Evolutionary conservation across 2,329 filamentous ascomycete species (phyloP).

Genomic region (Xylaria sp.): DNA sequence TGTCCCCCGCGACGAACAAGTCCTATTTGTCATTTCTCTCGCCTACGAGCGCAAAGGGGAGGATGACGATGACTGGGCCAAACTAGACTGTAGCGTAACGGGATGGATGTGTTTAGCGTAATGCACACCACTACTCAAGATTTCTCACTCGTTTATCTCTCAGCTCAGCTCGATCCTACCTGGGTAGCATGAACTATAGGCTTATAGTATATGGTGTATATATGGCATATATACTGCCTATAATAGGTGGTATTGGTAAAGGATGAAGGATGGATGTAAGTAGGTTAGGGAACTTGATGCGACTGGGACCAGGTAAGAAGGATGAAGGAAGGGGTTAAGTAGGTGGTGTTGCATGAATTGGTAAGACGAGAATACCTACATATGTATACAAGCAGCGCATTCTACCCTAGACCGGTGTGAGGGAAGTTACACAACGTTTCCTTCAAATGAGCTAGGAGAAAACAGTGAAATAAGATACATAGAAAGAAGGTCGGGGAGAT

Average conservation of each 20-base stretch:
- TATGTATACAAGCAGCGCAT: not conserved
- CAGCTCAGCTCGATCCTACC: not conserved
- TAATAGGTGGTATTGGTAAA: not conserved
- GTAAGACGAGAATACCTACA: not conserved
- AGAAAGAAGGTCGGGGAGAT: not conserved
- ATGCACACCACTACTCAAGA: not conserved
- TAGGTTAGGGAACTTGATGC: not conserved
- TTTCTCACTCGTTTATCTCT: not conserved
- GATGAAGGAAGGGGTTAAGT: not conserved
- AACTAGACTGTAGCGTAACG: not conserved
- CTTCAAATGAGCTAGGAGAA: too few species aligned
- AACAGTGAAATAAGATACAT: not conserved
- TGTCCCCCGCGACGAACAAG: not conserved
- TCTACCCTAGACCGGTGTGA: not conserved
- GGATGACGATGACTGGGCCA: not conserved
- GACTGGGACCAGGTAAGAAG: not conserved
- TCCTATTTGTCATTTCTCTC: slow-evolving; percentile 9
- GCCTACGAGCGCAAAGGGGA: not conserved
- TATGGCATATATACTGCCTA: not conserved
- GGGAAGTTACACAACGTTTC: too few species aligned
- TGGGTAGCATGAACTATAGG: slow-evolving; percentile 6
- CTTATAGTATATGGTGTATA: not conserved
- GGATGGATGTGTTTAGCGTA: not conserved
- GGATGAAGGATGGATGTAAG: not conserved
- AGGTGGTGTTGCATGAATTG: not conserved